These are phyloP conservation scores for Cutaneotrichosporon cavernicola DNA, from an alignment of 1,284 basidiomycete genomes.

Conservation along the genomic window DNA sequence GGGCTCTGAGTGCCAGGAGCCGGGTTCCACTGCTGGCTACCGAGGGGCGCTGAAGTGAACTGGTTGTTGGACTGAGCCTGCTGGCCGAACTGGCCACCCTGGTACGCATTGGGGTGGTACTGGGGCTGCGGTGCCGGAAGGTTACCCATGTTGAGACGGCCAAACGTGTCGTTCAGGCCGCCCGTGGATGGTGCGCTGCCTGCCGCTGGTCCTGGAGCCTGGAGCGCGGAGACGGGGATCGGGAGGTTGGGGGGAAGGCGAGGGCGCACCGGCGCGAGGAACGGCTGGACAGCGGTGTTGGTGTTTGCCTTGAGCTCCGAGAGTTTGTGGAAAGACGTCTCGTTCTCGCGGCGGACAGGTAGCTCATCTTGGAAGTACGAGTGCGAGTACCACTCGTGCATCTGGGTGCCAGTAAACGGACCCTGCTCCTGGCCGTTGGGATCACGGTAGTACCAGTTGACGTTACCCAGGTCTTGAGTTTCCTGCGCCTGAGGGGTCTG, in stretches of 20 bases:
- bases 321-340: conserved; percentile 50
- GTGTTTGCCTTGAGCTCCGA: conserved; percentile 49
- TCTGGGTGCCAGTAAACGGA: conserved; percentile 84
- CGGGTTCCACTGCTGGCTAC: conserved; percentile 19
- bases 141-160: conserved; percentile 32
- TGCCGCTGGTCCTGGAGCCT: conserved; percentile 20
- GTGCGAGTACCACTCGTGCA: conserved; percentile 95
- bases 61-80: conserved; percentile 16
- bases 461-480: conserved; percentile 60
- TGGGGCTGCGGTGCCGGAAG: conserved; percentile 14
- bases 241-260: conserved; percentile 47
- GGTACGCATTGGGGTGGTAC: conserved; percentile 12
- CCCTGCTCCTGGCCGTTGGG: conserved; percentile 87
- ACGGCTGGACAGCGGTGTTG: conserved; percentile 49
- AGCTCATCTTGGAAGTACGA: conserved; percentile 86
- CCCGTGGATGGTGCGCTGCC: conserved; percentile 17
- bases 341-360: conserved; percentile 69
- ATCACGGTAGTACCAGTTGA: conserved; percentile 91
- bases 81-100: conserved; percentile 15
- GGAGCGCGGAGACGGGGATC: conserved; percentile 37
- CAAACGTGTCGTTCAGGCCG: conserved; percentile 37
- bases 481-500: conserved; percentile 24
- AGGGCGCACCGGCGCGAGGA: conserved; percentile 45
- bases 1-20: conserved; percentile 23
- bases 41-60: conserved; percentile 18